A percentile compares a stretch with the other conserved stretches of the same genome.
Conservation (phyloP, 78 protist genomes). For the Cavenderia fasciculata region DNA sequence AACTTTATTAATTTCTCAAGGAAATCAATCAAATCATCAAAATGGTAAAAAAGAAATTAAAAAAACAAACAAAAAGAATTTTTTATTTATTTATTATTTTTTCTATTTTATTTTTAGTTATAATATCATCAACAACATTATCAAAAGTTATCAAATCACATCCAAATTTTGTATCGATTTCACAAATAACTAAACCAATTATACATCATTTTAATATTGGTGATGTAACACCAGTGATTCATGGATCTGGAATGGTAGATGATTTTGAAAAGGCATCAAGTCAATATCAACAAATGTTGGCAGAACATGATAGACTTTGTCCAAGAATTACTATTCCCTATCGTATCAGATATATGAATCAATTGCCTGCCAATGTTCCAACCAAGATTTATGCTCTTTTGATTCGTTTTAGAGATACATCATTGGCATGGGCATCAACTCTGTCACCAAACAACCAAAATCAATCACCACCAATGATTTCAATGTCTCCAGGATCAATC, state of each 20-base stretch:
- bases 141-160: constrained; percentile 19
- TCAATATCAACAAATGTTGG: constrained; percentile 3
- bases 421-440: too few species aligned
- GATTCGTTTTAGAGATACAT: constrained; percentile 34
- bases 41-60: constrained; percentile 11
- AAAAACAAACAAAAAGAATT: not conserved
- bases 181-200: constrained; percentile 17
- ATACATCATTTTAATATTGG: constrained; percentile 18
- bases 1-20: constrained; percentile 16
- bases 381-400: constrained; percentile 51
- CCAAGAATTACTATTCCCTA: constrained; percentile 63
- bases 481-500: too few species aligned
- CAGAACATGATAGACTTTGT: constrained; percentile 5
- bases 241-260: not conserved
- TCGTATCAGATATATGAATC: constrained; percentile 45
- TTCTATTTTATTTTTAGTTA: not conserved
- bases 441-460: too few species aligned
- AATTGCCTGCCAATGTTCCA: not conserved
- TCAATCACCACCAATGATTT: constrained; percentile 37
- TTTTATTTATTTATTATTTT: not conserved
- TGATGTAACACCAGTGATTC: not conserved
- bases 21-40: constrained; percentile 12
- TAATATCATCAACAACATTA: constrained; percentile 3
- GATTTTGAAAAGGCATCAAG: not conserved
- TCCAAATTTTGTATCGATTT: constrained; percentile 34